phyloP scores from a whole-genome alignment of 768 basidiomycete genomes.

The Flagelloscypha sp. region DNA sequence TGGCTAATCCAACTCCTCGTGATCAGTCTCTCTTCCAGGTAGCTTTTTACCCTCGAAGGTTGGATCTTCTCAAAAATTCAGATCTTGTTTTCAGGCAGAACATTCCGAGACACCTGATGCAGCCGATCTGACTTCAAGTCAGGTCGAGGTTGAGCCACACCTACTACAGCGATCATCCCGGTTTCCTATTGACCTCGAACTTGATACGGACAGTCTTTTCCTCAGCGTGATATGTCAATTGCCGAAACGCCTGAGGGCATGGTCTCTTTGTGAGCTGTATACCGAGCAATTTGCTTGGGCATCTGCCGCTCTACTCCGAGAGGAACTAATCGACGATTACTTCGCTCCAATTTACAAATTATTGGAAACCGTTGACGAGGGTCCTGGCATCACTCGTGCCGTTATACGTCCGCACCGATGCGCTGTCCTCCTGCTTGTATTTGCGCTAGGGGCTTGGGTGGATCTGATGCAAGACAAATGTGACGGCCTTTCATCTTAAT shows the following conservation, averaged over 20 bases:
- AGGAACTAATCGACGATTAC: conserved; percentile 64
- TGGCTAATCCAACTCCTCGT: too few species aligned
- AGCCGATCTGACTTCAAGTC: too few species aligned
- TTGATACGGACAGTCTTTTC: too few species aligned
- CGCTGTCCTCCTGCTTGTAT: conserved; percentile 46
- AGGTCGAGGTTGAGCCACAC: too few species aligned
- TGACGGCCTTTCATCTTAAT: conserved; percentile 22
- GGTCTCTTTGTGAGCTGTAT: conserved; percentile 61
- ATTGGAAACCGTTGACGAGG: conserved; percentile 16
- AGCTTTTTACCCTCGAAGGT: too few species aligned
- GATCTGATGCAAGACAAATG: conserved; percentile 54
- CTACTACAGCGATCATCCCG: too few species aligned
- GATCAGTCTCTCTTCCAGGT: too few species aligned
- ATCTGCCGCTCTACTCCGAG: conserved; percentile 55
- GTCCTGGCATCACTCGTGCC: conserved; percentile 15
- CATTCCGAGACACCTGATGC: too few species aligned
- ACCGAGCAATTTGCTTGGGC: conserved; percentile 57
- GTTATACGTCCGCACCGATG: conserved; percentile 43
- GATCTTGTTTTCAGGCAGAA: too few species aligned
- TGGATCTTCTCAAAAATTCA: too few species aligned
- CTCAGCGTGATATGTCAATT: too few species aligned
- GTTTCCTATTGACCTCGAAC: too few species aligned
- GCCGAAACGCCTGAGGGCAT: conserved; percentile 56
- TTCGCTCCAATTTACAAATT: conserved; percentile 53
- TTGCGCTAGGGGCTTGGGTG: conserved; percentile 49